Evolutionary conservation across 371 early-diverging fungal species (phyloP), one percentile per base, ranked within the genome.

Genomic region (Basidiobolus meristosporus): DNA sequence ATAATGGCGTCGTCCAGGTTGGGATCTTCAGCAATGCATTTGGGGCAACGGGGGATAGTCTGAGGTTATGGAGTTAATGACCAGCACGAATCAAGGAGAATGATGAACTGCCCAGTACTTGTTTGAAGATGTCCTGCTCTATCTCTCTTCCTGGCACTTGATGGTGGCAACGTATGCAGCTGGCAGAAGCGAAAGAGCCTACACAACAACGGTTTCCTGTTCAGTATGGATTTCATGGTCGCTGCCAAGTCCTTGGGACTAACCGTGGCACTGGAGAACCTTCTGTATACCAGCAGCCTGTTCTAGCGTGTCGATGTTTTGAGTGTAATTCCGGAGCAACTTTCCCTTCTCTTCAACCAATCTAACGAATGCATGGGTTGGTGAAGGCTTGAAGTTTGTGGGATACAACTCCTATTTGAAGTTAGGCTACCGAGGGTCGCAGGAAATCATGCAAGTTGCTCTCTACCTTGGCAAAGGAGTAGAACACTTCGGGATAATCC

Each of bases 281-380:
- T 57, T 56, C 20, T 68, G 55, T 31, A 99, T 86, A 9, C 93
- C 90, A 3, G 90, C 83, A 28, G 71, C 72, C 36, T 82, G 78
- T 57, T 99, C 99, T 29, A 99, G 55, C 0, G 91, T 90, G 56
- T 98, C 98, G 35, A 98, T 96, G 50, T 98, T 98, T 47, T 98
- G 98, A 2, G 99, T 95, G 52, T 98, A 98, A 45, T 95, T 89
- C 37, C 93, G 65, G 20, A 95, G 51, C 31, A 91, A 62, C 52
- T 85, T 77, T 9, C 74, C 82, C 39, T 73, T 58, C 1, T 81
- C 68, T 46, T 91, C 89, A 12, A 93, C 60, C 30, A 82, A 46
- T 54, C 77, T 79, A 43, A 99, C 80, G 60, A 98, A 95, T 35
- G 65, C 46, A 61, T 99, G 99, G 5, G 88, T 76, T 0, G 81